Evolutionary conservation across 106 monocot genomes (phyloP).

Genomic region (Alisma plantagoaquatica): DNA sequence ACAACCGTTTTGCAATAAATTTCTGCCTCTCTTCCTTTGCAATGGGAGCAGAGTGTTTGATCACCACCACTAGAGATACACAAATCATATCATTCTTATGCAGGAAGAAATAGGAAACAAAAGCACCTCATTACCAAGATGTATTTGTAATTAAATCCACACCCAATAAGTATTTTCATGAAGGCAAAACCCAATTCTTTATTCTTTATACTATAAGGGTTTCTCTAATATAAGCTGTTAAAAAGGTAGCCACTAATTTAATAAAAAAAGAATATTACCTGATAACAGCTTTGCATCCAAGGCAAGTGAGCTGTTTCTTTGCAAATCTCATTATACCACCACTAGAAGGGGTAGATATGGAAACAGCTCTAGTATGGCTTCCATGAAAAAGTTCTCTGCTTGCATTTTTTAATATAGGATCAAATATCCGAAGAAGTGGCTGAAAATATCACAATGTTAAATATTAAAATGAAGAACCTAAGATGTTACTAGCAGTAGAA

Average conservation of each 20-base stretch:
- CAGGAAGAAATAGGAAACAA: too few relatives aligned
- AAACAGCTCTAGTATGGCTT: constrained; percentile 90
- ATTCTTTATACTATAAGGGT: too few relatives aligned
- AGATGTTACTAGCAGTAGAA: background rate
- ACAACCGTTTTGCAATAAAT: constrained; percentile 90
- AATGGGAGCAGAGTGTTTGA: constrained; percentile 83
- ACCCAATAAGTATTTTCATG: too few relatives aligned
- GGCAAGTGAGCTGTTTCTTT: constrained; percentile 78
- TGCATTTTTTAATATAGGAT: constrained; percentile 97
- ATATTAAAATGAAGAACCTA: background rate
- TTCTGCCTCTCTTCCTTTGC: constrained; percentile 98
- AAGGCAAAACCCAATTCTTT: too few relatives aligned
- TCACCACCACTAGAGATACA: constrained; percentile 38
- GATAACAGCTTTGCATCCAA: constrained; percentile 88
- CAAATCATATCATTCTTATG: too few relatives aligned
- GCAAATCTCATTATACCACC: constrained; percentile 99
- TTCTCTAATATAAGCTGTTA: too few relatives aligned
- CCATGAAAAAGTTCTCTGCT: constrained; percentile 92
- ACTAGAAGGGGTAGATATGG: constrained; percentile 92
- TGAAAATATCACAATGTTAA: constrained; percentile 16
- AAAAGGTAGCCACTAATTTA: too few relatives aligned
- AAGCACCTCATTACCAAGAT: too few relatives aligned
- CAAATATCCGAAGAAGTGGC: constrained; percentile 98
- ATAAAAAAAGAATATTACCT: too few relatives aligned
- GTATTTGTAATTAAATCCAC: too few relatives aligned